These are phyloP conservation scores for Aspergillus oerlinghausenensis DNA, from an alignment of 2,329 filamentous ascomycete genomes.

Conservation along the genomic window DNA sequence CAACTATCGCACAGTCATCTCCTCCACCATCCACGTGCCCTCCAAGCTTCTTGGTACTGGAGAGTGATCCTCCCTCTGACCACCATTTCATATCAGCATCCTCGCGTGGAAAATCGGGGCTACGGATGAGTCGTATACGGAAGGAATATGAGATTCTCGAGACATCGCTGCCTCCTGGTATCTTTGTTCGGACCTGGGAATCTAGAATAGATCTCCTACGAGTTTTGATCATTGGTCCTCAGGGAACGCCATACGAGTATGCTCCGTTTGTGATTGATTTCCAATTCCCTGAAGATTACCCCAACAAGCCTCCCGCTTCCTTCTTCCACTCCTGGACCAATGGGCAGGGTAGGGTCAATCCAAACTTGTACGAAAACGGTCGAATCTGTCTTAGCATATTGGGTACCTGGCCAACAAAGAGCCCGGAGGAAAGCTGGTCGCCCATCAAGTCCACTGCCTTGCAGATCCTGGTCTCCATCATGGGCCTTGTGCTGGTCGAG, in stretches of 20 bases:
- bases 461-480: constrained; percentile 54
- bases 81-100: constrained; percentile 37
- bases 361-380: constrained; percentile 60
- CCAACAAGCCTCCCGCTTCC: constrained; percentile 48
- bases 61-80: constrained; percentile 39
- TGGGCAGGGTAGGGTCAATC: constrained; percentile 52
- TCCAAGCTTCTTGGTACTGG: constrained; percentile 36
- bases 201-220: constrained; percentile 55
- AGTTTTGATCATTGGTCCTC: constrained; percentile 55
- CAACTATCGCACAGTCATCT: constrained; percentile 1
- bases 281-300: constrained; percentile 48
- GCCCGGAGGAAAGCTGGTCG: constrained; percentile 52
- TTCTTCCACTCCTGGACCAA: constrained; percentile 58
- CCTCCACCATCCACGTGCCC: constrained; percentile 16
- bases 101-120: constrained; percentile 20
- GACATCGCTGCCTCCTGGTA: constrained; percentile 50
- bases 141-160: constrained; percentile 58
- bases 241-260: constrained; percentile 57
- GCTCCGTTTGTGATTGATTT: constrained; percentile 60
- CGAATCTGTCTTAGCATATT: constrained; percentile 58
- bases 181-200: constrained; percentile 58
- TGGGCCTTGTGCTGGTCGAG: constrained; percentile 55
- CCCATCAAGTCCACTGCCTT: constrained; percentile 50
- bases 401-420: constrained; percentile 55
- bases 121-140: constrained; percentile 45